Evolutionary conservation across 164 flowering plant species (phyloP).

Genomic region (Buxus sempervirens): DNA sequence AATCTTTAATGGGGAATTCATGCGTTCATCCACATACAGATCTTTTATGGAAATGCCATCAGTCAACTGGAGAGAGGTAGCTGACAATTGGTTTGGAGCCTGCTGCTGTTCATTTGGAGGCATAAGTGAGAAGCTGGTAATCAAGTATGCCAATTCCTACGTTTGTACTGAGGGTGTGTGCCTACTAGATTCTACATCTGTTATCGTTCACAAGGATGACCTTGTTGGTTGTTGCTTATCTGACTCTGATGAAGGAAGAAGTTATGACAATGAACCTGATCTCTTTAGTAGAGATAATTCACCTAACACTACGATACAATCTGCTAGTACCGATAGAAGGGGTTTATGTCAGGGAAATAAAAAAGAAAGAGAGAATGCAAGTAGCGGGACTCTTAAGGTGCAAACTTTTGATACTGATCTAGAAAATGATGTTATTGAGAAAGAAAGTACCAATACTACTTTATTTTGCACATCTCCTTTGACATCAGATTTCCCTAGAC

Average conservation of each 20-base stretch:
- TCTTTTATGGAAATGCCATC: conserved; percentile 81
- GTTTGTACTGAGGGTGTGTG: conserved; percentile 53
- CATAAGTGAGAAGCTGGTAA: conserved; percentile 78
- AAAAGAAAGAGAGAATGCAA: conserved; percentile 12
- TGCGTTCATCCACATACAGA: conserved; percentile 31
- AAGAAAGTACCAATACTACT: conserved; percentile 9
- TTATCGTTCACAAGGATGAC: conserved; percentile 65
- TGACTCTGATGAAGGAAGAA: conserved; percentile 16
- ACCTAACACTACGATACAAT: conserved; percentile 8
- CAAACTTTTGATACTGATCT: conserved; percentile 10
- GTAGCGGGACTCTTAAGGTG: conserved; percentile 7
- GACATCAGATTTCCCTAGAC: conserved; percentile 16
- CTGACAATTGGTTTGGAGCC: conserved; percentile 97
- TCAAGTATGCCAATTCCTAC: conserved; percentile 53
- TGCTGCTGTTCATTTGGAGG: conserved; percentile 99
- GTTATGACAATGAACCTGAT: conserved; percentile 14
- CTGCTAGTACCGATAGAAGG: conserved; percentile 15
- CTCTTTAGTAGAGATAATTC: conserved; percentile 8
- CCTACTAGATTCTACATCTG: conserved; percentile 49
- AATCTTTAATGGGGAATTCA: neutral
- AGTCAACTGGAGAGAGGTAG: conserved; percentile 82
- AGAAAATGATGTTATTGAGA: conserved; percentile 9
- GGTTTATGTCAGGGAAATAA: conserved; percentile 6
- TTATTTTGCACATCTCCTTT: conserved; percentile 14
- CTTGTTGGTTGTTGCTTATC: conserved; percentile 39